These are phyloP conservation scores for Wickerhamomyces xylosicus DNA, from an alignment of 805 yeast genomes.

Conservation along the genomic window DNA sequence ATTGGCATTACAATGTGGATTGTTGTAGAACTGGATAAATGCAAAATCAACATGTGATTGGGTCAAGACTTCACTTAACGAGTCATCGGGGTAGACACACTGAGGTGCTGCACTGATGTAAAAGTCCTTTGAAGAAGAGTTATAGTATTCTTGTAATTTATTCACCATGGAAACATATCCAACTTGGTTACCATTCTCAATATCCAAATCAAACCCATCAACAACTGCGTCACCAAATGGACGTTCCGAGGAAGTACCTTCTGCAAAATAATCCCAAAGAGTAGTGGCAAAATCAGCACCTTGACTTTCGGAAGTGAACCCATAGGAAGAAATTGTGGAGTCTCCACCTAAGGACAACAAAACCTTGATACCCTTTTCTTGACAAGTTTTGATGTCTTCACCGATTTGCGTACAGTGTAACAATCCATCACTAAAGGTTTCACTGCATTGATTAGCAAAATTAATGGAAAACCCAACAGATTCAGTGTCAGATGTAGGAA, in stretches of 20 bases:
- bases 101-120: slow-evolving; percentile 70
- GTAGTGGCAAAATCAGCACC: slow-evolving; percentile 48
- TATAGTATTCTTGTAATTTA: slow-evolving; percentile 32
- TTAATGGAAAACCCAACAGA: slow-evolving; percentile 24
- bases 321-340: slow-evolving; percentile 52
- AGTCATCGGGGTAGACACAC: slow-evolving; percentile 59
- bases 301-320: slow-evolving; percentile 56
- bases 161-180: slow-evolving; percentile 61
- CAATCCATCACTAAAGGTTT: neutral
- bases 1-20: slow-evolving; percentile 31
- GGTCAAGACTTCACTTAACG: slow-evolving; percentile 34
- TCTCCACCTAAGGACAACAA: slow-evolving; percentile 58
- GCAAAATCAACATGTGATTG: slow-evolving; percentile 49
- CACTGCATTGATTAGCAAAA: neutral
- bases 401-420: slow-evolving; percentile 28
- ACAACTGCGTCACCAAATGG: slow-evolving; percentile 60
- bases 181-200: slow-evolving; percentile 46
- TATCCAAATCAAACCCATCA: slow-evolving; percentile 86
- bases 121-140: slow-evolving; percentile 29
- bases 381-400: slow-evolving; percentile 68
- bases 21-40: slow-evolving; percentile 66
- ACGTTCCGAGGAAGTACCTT: slow-evolving; percentile 37
- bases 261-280: slow-evolving; percentile 49
- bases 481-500: slow-evolving; percentile 67
- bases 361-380: slow-evolving; percentile 61